phyloP scores from a whole-genome alignment of 805 yeast species.

The Wickerhamiella vanderwaltii region DNA sequence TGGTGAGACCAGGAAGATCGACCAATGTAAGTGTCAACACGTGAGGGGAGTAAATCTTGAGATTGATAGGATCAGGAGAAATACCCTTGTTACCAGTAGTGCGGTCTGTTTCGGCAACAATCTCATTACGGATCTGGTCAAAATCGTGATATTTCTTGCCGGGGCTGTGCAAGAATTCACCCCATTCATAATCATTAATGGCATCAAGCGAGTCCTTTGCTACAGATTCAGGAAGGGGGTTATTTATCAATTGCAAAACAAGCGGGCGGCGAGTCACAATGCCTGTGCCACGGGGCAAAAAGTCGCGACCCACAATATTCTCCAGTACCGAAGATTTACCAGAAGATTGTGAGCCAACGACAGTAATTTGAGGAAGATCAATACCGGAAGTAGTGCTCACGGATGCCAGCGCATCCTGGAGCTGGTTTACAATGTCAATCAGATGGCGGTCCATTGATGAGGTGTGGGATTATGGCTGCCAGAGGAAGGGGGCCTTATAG shows the following conservation, averaged over 20 bases:
- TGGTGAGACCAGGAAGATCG: conserved; percentile 93
- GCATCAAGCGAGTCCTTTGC: conserved; percentile 13
- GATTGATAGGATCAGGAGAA: conserved; percentile 81
- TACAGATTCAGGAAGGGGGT: conserved; percentile 16
- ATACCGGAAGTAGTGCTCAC: conserved; percentile 71
- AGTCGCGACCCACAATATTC: conserved; percentile 83
- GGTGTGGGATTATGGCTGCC: neutral
- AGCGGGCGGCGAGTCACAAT: conserved; percentile 85
- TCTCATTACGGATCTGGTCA: conserved; percentile 79
- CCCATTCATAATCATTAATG: conserved; percentile 61
- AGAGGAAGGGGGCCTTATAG: no score
- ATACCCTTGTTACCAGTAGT: conserved; percentile 74
- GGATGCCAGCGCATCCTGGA: conserved; percentile 83
- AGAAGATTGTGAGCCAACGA: conserved; percentile 82
- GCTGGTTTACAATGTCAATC: conserved; percentile 75
- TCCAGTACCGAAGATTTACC: conserved; percentile 86
- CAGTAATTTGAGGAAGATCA: conserved; percentile 78
- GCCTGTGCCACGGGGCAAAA: conserved; percentile 82
- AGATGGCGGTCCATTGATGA: conserved; percentile 56
- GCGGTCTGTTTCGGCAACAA: conserved; percentile 80
- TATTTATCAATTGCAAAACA: conserved; percentile 46
- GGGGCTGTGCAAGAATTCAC: conserved; percentile 89
- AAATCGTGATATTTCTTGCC: conserved; percentile 78
- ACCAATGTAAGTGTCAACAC: conserved; percentile 90
- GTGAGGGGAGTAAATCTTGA: conserved; percentile 88